A percentile compares a stretch with the other conserved stretches of the same genome.
These are phyloP conservation scores for Mortierella claussenii DNA, from an alignment of 192 early-diverging fungal genomes.

Conservation along the genomic window DNA sequence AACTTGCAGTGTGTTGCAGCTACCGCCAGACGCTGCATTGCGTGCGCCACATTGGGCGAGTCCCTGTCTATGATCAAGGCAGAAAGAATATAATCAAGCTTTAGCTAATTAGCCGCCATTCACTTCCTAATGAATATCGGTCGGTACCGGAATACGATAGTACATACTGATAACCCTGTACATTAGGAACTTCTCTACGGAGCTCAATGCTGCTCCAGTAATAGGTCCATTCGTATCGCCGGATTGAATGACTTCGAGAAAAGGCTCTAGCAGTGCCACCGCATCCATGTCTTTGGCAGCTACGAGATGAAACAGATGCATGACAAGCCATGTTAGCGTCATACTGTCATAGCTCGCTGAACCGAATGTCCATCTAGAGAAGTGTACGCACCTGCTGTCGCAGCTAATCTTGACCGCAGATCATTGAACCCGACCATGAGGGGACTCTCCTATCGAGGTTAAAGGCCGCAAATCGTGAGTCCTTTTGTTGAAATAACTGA, in stretches of 20 bases:
- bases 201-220: slow-evolving; percentile 88
- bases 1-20: slow-evolving; percentile 97
- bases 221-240: slow-evolving; percentile 96
- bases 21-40: slow-evolving; percentile 77
- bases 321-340: background rate
- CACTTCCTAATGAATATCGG: background rate
- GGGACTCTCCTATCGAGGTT: slow-evolving; percentile 63
- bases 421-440: slow-evolving; percentile 76
- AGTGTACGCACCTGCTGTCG: slow-evolving; percentile 61
- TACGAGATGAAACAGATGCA: slow-evolving; percentile 30
- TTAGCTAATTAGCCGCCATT: background rate
- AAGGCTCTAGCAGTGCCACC: slow-evolving; percentile 83
- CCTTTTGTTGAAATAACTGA: too few relatives aligned
- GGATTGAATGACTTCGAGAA: slow-evolving; percentile 91
- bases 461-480: background rate
- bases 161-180: slow-evolving; percentile 77
- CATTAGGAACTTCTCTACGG: slow-evolving; percentile 90
- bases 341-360: too few relatives aligned
- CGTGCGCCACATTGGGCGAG: slow-evolving; percentile 73
- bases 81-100: background rate
- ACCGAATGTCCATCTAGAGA: too few relatives aligned
- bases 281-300: slow-evolving; percentile 75
- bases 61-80: slow-evolving; percentile 45
- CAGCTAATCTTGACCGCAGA: slow-evolving; percentile 68
- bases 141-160: too few relatives aligned